Evolutionary conservation across 2,329 filamentous ascomycete genomes (phyloP), one percentile per base, ranked within the genome.

Genomic region (Epichloe baconii): DNA sequence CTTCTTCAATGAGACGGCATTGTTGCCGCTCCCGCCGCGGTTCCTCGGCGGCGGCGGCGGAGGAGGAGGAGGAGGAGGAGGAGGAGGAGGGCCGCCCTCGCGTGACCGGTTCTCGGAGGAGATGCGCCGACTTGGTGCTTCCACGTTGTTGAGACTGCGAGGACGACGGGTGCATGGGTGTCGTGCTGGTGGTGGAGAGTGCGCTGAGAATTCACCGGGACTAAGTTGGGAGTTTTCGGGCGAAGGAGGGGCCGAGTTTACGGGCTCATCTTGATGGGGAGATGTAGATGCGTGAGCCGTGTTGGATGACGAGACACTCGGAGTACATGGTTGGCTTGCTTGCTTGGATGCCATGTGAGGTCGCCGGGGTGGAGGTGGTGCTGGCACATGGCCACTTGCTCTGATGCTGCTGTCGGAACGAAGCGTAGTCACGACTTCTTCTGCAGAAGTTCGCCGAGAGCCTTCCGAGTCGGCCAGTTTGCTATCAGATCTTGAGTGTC

Each of bases 361-460:
- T 34, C 79, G 70, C 44, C 78, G 70, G 8, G 78, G 76, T 1
- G 78, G 78, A 17, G 79, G 78, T 15, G 78, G 77, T 8, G 73
- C 71, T 0, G 76, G 77, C 0, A 68, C 71, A 50, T 66, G 64
- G 17, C 63, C 59, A 52, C 65, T 67, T 48, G 68, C 64, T 41
- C 72, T 72, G 36, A 71, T 57, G 54, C 71, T 57, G 54, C 71
- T 74, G 19, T 72, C 72, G 4, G 74, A 64, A 7, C 72, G 69
- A 1, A 74, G 73, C 4, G 68, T 63, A 26, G 23, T 7, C 23
- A 26, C 23, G 5, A 63, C 67, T 7, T 76, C 78, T n/a, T 77
- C 75, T 8, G 71, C 50, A 0, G 77, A 79, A 10, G 74, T 73
- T 3, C 75, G 71, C 5, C 69, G 66, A 15, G 68, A 64, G 5